These are phyloP conservation scores for Skeletonema grethae DNA, from an alignment of 108 stramenopile species.

Conservation along the genomic window DNA sequence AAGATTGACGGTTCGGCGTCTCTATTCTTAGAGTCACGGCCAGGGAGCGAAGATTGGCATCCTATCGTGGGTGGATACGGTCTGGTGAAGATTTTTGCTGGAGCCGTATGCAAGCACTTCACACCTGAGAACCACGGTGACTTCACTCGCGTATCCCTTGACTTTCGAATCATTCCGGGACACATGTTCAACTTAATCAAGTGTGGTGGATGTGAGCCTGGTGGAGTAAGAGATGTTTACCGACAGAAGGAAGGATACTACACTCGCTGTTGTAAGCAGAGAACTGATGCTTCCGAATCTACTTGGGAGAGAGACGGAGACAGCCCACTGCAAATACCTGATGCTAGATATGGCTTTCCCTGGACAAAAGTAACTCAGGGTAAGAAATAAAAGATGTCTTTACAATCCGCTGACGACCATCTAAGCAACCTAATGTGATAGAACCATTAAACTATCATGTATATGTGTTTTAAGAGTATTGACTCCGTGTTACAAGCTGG, in stretches of 20 bases:
- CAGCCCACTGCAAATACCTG: constrained; percentile 31
- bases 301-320: constrained; percentile 37
- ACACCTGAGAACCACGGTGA: constrained; percentile 64
- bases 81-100: constrained; percentile 59
- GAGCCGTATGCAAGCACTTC: constrained; percentile 63
- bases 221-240: constrained; percentile 52
- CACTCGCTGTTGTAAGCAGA: constrained; percentile 19
- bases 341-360: constrained; percentile 55
- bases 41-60: constrained; percentile 66
- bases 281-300: background rate
- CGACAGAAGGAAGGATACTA: constrained; percentile 54
- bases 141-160: constrained; percentile 61
- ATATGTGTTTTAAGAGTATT: background rate
- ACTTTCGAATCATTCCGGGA: constrained; percentile 65
- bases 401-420: background rate
- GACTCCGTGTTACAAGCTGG: constrained; percentile 1
- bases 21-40: constrained; percentile 61
- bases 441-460: background rate
- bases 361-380: constrained; percentile 42
- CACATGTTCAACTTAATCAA: constrained; percentile 44
- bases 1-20: constrained; percentile 46
- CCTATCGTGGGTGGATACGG: constrained; percentile 54
- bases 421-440: background rate
- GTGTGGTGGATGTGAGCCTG: constrained; percentile 38
- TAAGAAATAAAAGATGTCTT: no score